phyloP scores from a whole-genome alignment of 768 basidiomycete species.

The Plicaturopsis crispa region DNA sequence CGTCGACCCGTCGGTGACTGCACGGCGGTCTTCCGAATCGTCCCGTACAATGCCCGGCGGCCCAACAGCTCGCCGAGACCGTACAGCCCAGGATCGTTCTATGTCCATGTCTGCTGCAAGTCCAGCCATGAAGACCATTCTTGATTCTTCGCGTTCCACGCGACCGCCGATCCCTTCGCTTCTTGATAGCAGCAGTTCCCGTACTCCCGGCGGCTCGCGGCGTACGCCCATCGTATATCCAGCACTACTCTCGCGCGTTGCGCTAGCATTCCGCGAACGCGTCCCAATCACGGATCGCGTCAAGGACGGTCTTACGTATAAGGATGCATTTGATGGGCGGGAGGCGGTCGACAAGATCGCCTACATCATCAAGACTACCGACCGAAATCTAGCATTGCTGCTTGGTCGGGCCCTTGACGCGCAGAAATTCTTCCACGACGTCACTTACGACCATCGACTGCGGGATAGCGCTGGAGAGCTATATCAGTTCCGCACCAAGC shows the following conservation, averaged over 20 bases:
- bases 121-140: slow-evolving; percentile 40
- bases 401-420: slow-evolving; percentile 95
- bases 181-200: no score
- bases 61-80: slow-evolving; percentile 43
- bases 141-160: slow-evolving; percentile 27
- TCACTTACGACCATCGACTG: slow-evolving; percentile 95
- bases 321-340: slow-evolving; percentile 93
- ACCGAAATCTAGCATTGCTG: slow-evolving; percentile 89
- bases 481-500: slow-evolving; percentile 84
- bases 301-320: slow-evolving; percentile 96
- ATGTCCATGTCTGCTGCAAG: slow-evolving; percentile 69
- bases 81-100: slow-evolving; percentile 57
- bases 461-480: slow-evolving; percentile 84
- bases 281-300: slow-evolving; percentile 69
- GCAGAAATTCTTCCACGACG: slow-evolving; percentile 99
- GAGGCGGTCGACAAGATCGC: slow-evolving; percentile 97
- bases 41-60: slow-evolving; percentile 49
- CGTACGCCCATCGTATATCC: slow-evolving; percentile 84
- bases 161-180: slow-evolving; percentile 16
- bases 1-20: slow-evolving; percentile 25
- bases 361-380: slow-evolving; percentile 97
- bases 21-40: slow-evolving; percentile 68
- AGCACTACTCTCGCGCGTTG: slow-evolving; percentile 91
- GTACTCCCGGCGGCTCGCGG: slow-evolving; percentile 28
- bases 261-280: slow-evolving; percentile 85